A percentile compares a stretch with the other conserved stretches of the same genome.
Evolutionary conservation across 768 basidiomycete genomes (phyloP).

Genomic region (Imleria badia): DNA sequence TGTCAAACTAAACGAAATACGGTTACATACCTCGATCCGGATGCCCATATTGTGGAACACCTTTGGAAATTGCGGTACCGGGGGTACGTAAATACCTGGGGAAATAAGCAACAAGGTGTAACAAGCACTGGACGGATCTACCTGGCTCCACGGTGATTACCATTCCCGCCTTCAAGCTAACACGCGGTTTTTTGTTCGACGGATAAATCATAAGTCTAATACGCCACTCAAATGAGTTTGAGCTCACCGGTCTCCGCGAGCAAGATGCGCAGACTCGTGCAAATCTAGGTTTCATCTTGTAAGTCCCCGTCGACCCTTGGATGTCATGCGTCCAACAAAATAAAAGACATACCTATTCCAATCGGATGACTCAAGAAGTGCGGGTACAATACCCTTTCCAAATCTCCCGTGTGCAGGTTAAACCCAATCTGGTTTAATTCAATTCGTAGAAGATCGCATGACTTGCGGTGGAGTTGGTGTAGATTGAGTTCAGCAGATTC

Average conservation of each 20-base stretch:
- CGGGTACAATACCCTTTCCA: slow-evolving; percentile 79
- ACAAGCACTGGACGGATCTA: slow-evolving; percentile 24
- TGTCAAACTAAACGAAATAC: background rate
- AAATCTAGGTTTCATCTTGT: slow-evolving; percentile 54
- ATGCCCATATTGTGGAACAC: slow-evolving; percentile 90
- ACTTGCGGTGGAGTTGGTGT: slow-evolving; percentile 74
- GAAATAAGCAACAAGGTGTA: background rate
- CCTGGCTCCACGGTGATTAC: slow-evolving; percentile 93
- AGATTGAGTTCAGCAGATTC: slow-evolving; percentile 57
- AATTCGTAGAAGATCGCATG: slow-evolving; percentile 59
- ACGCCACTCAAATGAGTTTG: background rate
- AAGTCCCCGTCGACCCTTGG: slow-evolving; percentile 8
- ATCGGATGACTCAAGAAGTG: slow-evolving; percentile 92
- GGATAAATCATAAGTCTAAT: background rate
- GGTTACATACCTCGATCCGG: slow-evolving; percentile 71
- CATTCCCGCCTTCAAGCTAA: slow-evolving; percentile 78
- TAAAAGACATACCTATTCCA: slow-evolving; percentile 62
- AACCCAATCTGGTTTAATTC: slow-evolving; percentile 71
- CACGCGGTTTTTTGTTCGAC: slow-evolving; percentile 5
- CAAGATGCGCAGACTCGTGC: slow-evolving; percentile 75
- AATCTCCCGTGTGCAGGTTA: slow-evolving; percentile 46
- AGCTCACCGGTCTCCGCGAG: slow-evolving; percentile 53
- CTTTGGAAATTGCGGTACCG: slow-evolving; percentile 72
- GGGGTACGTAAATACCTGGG: slow-evolving; percentile 85
- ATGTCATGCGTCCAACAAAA: background rate